Evolutionary conservation across 805 yeast species (phyloP), one percentile per base, ranked within the genome.

Genomic region (Wickerhamiella dianesei): DNA sequence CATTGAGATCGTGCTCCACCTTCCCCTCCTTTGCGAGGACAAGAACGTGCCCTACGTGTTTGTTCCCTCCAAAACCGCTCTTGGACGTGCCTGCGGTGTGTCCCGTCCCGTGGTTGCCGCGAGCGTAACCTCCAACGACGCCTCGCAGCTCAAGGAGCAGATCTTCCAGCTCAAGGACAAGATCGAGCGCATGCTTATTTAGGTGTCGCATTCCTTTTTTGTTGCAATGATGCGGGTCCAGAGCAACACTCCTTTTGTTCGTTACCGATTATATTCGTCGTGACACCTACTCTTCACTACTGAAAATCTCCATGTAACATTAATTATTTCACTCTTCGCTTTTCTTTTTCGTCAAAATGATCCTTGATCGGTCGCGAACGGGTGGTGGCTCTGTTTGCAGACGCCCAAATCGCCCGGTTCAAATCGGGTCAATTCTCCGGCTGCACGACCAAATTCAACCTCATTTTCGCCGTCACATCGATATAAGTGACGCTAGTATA

Each of bases 1-100:
- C 62, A 88, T 92, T 65, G 99, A 92, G 75, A 89, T 92, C 69
- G 80, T 92, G 64, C 79, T 92, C 70, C 98, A 92, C 68, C 77
- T 92, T 68, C 99, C 99, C 44, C 77, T 92, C 62, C 76, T 92
- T 62, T 92, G 99, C 72, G 99, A 92, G 74, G 99, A 92, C 73
- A 92, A 92, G 78, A 92, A 92, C 75, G 98, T 92, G 58, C 96
- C 98, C 55, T 92, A 92, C 75, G 97, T 92, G 55, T 92, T 92
- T 59, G 97, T 92, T 57, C 96, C 99, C 58, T 87, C 96, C 60
- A 89, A 92, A 77, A 80, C 92, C 64, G 98, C 98, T 54, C 76
- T 92, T 62, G 99, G 99, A 69, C 85, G 99, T 76, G 97, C 98
- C 62, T 92, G 98, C 75, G 99, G 99, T 74, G 98, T 92, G 54